These are phyloP conservation scores for Ammopiptanthus mongolicus DNA, from an alignment of 306 rosid genomes.

Conservation along the genomic window DNA sequence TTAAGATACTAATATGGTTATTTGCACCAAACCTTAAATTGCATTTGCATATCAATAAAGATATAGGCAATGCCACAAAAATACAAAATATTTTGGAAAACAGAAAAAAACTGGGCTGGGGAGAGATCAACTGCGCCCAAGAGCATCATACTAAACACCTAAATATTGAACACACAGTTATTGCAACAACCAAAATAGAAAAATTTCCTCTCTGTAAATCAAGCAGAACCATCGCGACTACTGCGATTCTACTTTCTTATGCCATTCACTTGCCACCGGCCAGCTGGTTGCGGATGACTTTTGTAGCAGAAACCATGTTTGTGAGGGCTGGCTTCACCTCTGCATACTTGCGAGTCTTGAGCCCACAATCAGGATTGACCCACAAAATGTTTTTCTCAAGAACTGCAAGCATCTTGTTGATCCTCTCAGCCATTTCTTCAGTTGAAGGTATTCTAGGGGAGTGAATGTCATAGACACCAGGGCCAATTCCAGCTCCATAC, in stretches of 20 bases:
- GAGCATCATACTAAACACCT: slow-evolving; percentile 23
- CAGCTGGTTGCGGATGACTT: slow-evolving; percentile 64
- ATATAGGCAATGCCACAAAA: slow-evolving; percentile 18
- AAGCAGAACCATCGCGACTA: slow-evolving; percentile 5
- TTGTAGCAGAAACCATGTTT: slow-evolving; percentile 75
- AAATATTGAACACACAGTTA: slow-evolving; percentile 43
- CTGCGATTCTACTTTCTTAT: slow-evolving; percentile 6
- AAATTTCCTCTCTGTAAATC: background rate
- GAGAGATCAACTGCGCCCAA: background rate
- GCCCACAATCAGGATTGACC: slow-evolving; percentile 90
- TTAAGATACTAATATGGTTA: background rate
- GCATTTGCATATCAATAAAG: slow-evolving; percentile 6
- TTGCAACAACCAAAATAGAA: slow-evolving; percentile 25
- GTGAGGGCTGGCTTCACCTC: slow-evolving; percentile 82
- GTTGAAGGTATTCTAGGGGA: slow-evolving; percentile 83
- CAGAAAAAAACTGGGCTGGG: background rate
- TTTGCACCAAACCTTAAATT: background rate
- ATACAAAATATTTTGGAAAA: slow-evolving; percentile 3
- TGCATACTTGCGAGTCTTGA: slow-evolving; percentile 73
- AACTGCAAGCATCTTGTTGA: slow-evolving; percentile 87
- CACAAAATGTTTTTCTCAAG: slow-evolving; percentile 78
- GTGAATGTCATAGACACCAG: slow-evolving; percentile 87
- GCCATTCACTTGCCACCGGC: slow-evolving; percentile 54
- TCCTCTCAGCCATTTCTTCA: slow-evolving; percentile 80
- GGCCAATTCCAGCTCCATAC: slow-evolving; percentile 90